phyloP scores from a whole-genome alignment of 1,139 yeast species.

The Hanseniaspora sp. region DNA sequence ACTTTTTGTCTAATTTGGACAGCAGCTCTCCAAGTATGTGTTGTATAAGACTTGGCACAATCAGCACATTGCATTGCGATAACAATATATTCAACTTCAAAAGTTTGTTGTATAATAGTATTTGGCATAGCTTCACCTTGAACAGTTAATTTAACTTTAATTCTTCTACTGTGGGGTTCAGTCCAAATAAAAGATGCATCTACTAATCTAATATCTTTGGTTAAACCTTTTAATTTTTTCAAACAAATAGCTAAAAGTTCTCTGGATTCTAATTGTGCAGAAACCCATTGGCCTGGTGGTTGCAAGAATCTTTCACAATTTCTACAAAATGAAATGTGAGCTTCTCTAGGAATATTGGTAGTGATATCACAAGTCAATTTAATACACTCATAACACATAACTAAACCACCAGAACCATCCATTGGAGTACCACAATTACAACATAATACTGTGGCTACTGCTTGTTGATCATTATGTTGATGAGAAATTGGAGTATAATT shows the following conservation, averaged over 20 bases:
- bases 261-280: constrained; percentile 82
- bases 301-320: constrained; percentile 93
- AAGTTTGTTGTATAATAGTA: constrained; percentile 86
- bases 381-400: constrained; percentile 96
- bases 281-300: constrained; percentile 90
- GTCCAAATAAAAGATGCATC: constrained; percentile 98
- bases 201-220: constrained; percentile 63
- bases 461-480: constrained; percentile 25
- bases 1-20: constrained; percentile 97
- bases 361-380: constrained; percentile 89
- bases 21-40: constrained; percentile 94
- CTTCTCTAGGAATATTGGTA: constrained; percentile 91
- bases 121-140: constrained; percentile 94
- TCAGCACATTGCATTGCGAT: constrained; percentile 97
- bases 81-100: constrained; percentile 89
- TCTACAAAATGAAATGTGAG: constrained; percentile 84
- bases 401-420: constrained; percentile 88
- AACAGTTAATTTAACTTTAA: constrained; percentile 78
- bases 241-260: constrained; percentile 84
- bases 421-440: constrained; percentile 98
- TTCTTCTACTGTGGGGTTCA: constrained; percentile 95
- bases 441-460: constrained; percentile 83
- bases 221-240: constrained; percentile 77
- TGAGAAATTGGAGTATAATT: constrained; percentile 23
- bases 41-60: constrained; percentile 92